Percentiles rank a stretch among this genome's conserved stretches.
Evolutionary conservation across 805 yeast genomes (phyloP).

Genomic region (Ogataea degrootiae): DNA sequence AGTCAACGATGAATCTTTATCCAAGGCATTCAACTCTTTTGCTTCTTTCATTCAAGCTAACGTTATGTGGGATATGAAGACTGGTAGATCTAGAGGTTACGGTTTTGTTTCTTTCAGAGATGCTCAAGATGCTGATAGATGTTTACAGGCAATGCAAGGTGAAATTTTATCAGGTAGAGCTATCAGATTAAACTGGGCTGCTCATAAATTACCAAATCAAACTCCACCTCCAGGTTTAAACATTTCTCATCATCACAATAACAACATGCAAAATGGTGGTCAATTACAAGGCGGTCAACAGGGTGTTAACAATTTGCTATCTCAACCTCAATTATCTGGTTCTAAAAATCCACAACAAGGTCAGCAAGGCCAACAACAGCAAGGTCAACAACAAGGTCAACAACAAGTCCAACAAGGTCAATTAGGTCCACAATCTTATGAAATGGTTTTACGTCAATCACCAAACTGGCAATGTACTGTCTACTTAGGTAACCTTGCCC

Average conservation of each 20-base stretch:
- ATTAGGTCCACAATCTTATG: constrained; percentile 41
- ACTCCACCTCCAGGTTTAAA: constrained; percentile 15
- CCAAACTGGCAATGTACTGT: constrained; percentile 85
- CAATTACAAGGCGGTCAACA: neutral
- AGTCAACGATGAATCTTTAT: constrained; percentile 71
- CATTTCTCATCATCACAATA: constrained; percentile 5
- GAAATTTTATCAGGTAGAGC: constrained; percentile 66
- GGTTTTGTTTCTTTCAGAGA: constrained; percentile 79
- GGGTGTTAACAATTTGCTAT: neutral
- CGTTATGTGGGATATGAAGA: constrained; percentile 97
- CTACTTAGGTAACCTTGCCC: constrained; percentile 81
- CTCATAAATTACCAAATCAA: constrained; percentile 51
- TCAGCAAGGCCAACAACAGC: neutral
- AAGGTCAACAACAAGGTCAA: neutral
- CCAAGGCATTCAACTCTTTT: constrained; percentile 51
- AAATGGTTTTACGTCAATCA: constrained; percentile 67
- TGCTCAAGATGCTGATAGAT: constrained; percentile 66
- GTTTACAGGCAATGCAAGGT: constrained; percentile 72
- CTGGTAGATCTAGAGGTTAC: constrained; percentile 87
- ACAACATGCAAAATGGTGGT: neutral
- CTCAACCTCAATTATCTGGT: constrained; percentile 5
- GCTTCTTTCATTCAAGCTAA: constrained; percentile 72
- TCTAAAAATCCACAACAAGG: too few relatives aligned
- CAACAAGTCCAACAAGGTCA: constrained; percentile 1
- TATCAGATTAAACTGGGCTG: constrained; percentile 85